phyloP scores from a whole-genome alignment of 108 stramenopile species.

The Licmophora abbreviata region DNA sequence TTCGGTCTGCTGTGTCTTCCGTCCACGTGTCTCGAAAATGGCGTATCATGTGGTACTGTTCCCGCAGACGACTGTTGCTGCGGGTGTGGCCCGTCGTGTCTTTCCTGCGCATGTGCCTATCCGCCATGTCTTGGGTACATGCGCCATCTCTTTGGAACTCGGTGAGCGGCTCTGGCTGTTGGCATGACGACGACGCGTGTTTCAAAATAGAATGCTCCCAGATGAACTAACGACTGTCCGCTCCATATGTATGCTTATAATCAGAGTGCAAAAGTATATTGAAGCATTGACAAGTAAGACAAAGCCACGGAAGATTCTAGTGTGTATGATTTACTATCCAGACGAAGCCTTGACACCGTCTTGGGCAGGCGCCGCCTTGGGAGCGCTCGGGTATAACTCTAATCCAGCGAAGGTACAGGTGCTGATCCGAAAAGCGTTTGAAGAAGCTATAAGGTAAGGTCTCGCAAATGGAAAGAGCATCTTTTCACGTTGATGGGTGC shows the following conservation, averaged over 20 bases:
- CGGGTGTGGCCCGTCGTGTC: slow-evolving; percentile 63
- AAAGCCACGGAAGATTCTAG: slow-evolving; percentile 72
- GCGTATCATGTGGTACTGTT: slow-evolving; percentile 21
- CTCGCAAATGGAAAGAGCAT: not conserved
- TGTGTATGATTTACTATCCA: slow-evolving; percentile 88
- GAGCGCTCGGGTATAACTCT: slow-evolving; percentile 62
- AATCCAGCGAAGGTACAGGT: slow-evolving; percentile 63
- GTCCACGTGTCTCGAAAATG: slow-evolving; percentile 29
- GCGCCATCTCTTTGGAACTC: slow-evolving; percentile 72
- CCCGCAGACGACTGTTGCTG: slow-evolving; percentile 62
- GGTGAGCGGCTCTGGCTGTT: no score
- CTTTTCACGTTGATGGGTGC: not conserved
- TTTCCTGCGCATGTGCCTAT: slow-evolving; percentile 33
- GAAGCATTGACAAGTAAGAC: slow-evolving; percentile 53
- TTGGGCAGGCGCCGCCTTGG: slow-evolving; percentile 79
- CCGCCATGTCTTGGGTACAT: slow-evolving; percentile 81
- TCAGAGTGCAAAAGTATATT: slow-evolving; percentile 60
- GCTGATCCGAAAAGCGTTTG: slow-evolving; percentile 60
- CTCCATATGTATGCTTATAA: no score
- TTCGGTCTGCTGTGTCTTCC: slow-evolving; percentile 53
- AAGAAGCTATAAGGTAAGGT: slow-evolving; percentile 53
- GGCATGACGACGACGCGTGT: slow-evolving; percentile 3
- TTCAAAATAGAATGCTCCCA: no score
- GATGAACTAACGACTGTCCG: no score
- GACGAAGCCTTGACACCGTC: slow-evolving; percentile 60